Base-by-base conservation (phyloP, 2,329 filamentous ascomycete genomes). In the Pseudogymnoascus sp. region DNA sequence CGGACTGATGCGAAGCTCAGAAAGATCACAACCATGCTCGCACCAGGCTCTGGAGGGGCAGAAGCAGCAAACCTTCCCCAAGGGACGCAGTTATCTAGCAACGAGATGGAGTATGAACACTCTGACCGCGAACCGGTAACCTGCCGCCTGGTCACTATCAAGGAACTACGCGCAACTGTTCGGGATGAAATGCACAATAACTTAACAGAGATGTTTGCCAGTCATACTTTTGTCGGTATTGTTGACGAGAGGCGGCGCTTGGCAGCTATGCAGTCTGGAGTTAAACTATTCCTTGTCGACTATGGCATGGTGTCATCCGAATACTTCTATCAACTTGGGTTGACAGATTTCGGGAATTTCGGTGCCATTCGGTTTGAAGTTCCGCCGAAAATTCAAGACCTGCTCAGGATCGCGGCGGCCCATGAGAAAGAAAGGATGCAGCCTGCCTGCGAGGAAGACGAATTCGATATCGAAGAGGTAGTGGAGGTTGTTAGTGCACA, bases 1-100 rank as follows among this genome's bases (percentile, higher is more conserved):
- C 86, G 94, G 18, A 97, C 93, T 10, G 94, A 99, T 73, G 86
- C 90, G 1, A 90, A 88, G 64, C 81, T 91, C 67, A 89, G 92
- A 64, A 99, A 99, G 74, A 99, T 99, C 66, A 99, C 94, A 0
- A 92, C 90, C 65, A 97, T 99, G 93, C 84, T 99, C 33, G 82
- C 85, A n/a, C 82, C 86, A 16, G 76, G 79, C 60, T 67, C 71
- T 21, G 70, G 59, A 7, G 59, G 33, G 8, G 21, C 18, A 42
- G 35, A 60, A n/a, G 67, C 68, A 62, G 69, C 67, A 72, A 72
- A 38, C 67, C 67, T 11, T 68, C 67, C 8, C 60, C 65, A 12
- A 67, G 68, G 16, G 67, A 70, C 11, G 73, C 74, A 38, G 60
- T 65, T 62, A 2, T 66, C 14, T 61, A 74, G 72, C 3, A 81